A percentile compares a stretch with the other conserved stretches of the same genome.
phyloP scores from a whole-genome alignment of 805 yeast genomes.

The Peterozyma toletana region DNA sequence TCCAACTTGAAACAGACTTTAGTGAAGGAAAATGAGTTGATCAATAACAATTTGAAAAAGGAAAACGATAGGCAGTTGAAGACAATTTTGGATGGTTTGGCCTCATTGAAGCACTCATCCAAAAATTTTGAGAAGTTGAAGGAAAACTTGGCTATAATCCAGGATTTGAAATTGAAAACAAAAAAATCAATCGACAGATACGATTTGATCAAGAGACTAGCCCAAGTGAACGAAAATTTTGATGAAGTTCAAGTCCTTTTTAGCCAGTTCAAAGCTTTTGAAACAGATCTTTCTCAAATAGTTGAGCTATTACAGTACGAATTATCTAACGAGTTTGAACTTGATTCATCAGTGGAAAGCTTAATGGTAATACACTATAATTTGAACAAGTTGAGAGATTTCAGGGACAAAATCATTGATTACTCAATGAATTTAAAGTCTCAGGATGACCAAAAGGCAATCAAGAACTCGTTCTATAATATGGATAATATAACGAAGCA shows the following conservation, averaged over 20 bases:
- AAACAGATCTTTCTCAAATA: constrained; percentile 40
- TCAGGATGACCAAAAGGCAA: constrained; percentile 63
- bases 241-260: constrained; percentile 61
- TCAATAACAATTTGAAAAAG: constrained; percentile 68
- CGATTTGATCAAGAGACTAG: constrained; percentile 59
- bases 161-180: constrained; percentile 45
- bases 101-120: constrained; percentile 28
- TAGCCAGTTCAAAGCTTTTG: constrained; percentile 51
- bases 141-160: constrained; percentile 35
- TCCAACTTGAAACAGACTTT: constrained; percentile 46
- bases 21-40: constrained; percentile 60
- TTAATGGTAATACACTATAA: constrained; percentile 63
- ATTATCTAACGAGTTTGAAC: constrained; percentile 30
- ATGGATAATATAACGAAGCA: constrained; percentile 39
- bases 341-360: constrained; percentile 42
- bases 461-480: constrained; percentile 45
- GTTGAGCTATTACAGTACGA: constrained; percentile 45
- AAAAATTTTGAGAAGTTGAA: constrained; percentile 44
- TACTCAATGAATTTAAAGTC: constrained; percentile 36
- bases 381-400: constrained; percentile 66
- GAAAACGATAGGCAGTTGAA: constrained; percentile 63
- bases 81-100: constrained; percentile 37
- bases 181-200: constrained; percentile 57
- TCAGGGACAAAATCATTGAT: constrained; percentile 64
- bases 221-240: constrained; percentile 65